Percentiles rank a stretch among this genome's conserved stretches.
phyloP scores from a whole-genome alignment of 2,329 filamentous ascomycete genomes.

The Plectosphaerella cucumerina region DNA sequence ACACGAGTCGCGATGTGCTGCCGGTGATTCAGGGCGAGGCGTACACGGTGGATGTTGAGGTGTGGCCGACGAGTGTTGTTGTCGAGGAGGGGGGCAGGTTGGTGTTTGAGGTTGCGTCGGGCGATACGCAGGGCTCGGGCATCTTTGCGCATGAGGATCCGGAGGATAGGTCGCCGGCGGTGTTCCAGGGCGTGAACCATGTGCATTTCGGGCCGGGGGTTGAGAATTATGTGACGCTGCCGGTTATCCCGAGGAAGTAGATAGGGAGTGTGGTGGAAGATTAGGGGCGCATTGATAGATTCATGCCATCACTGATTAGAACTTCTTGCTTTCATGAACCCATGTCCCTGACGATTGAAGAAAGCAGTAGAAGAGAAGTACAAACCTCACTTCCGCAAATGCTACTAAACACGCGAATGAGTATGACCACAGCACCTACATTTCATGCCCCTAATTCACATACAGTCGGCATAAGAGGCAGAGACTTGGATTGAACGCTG shows the following conservation, averaged over 20 bases:
- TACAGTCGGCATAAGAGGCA: too few species aligned
- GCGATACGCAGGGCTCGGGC: conserved; percentile 57
- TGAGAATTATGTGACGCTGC: conserved; percentile 48
- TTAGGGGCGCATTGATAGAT: too few species aligned
- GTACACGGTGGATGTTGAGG: conserved; percentile 57
- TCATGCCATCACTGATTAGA: too few species aligned
- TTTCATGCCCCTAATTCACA: too few species aligned
- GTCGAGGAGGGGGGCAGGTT: conserved; percentile 40
- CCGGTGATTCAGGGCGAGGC: conserved; percentile 50
- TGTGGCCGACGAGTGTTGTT: conserved; percentile 62
- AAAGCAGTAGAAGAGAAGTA: too few species aligned
- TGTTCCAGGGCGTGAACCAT: conserved; percentile 43
- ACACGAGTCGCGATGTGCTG: conserved; percentile 50
- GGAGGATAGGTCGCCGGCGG: conserved; percentile 34
- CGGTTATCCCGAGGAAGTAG: conserved; percentile 39
- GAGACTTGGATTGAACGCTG: too few species aligned
- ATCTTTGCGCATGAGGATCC: conserved; percentile 50
- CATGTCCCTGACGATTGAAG: too few species aligned
- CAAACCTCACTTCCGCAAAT: too few species aligned
- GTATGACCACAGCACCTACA: too few species aligned
- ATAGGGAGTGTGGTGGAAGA: too few species aligned
- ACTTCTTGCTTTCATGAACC: too few species aligned
- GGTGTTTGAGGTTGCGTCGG: conserved; percentile 50
- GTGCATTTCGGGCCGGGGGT: conserved; percentile 45
- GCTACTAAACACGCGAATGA: too few species aligned